phyloP scores from a whole-genome alignment of 2,329 filamentous ascomycete species.

The Teratosphaeria destructans region DNA sequence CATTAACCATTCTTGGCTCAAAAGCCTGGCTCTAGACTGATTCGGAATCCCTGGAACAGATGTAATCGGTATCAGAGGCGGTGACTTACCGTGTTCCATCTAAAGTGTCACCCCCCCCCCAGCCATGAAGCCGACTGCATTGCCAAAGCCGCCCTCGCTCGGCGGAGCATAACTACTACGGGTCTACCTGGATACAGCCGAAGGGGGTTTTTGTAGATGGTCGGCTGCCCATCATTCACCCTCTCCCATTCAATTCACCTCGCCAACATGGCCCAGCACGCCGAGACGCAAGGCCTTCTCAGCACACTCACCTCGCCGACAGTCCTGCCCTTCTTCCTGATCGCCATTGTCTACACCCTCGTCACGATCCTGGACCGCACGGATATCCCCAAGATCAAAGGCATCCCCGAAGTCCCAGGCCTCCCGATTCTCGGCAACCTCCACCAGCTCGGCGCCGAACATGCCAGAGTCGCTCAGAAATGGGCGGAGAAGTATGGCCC shows the following conservation, averaged over 20 bases:
- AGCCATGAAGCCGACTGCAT: background rate
- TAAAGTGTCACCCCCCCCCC: no score
- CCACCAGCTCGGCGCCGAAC: constrained; percentile 35
- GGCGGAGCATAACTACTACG: background rate
- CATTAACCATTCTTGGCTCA: background rate
- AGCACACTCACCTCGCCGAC: constrained; percentile 27
- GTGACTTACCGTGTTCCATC: background rate
- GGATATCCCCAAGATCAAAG: constrained; percentile 40
- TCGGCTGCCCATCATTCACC: background rate
- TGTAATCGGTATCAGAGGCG: background rate
- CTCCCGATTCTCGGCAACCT: constrained; percentile 39
- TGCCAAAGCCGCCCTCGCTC: background rate
- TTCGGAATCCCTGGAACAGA: background rate
- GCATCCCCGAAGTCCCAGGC: constrained; percentile 37
- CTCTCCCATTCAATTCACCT: background rate
- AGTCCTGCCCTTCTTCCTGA: constrained; percentile 31
- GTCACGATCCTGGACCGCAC: constrained; percentile 35
- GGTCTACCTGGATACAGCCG: background rate
- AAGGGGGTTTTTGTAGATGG: background rate
- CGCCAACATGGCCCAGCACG: constrained; percentile 15
- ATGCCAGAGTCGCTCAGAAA: constrained; percentile 36
- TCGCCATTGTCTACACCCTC: constrained; percentile 30
- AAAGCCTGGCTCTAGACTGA: background rate
- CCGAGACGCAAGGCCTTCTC: constrained; percentile 17
- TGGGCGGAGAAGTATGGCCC: constrained; percentile 40